phyloP scores from a whole-genome alignment of 305 asterid genomes.

The Galium porrigens region DNA sequence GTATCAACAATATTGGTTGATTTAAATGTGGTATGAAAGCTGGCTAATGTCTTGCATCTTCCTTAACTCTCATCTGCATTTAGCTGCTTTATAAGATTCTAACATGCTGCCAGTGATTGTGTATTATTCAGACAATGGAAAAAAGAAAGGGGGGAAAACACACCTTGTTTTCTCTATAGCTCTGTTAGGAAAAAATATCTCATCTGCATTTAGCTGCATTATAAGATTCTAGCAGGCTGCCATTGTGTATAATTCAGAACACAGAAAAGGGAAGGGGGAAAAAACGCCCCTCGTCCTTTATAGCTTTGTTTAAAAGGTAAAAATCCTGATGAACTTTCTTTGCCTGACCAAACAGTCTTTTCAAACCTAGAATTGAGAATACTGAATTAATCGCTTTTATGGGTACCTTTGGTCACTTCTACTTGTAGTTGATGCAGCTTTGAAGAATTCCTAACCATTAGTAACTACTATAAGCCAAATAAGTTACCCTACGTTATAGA shows the following conservation, averaged over 20 bases:
- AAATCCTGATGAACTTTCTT: background rate
- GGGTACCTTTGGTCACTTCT: background rate
- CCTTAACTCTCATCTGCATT: background rate
- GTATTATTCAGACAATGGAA: too few species aligned
- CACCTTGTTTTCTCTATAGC: too few species aligned
- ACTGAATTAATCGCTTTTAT: background rate
- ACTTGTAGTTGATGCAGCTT: background rate
- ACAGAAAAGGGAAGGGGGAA: too few species aligned
- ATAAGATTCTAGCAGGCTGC: background rate
- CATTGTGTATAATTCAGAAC: background rate
- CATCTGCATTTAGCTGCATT: background rate
- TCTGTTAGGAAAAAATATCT: background rate
- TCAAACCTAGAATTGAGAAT: background rate
- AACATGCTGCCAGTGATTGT: background rate
- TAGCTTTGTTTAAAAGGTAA: background rate
- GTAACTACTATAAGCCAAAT: background rate
- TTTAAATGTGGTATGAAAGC: background rate
- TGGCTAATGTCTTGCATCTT: background rate
- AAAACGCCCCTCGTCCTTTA: background rate
- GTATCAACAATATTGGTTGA: slow-evolving; percentile 1
- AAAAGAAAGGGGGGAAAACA: too few species aligned
- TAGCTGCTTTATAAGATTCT: background rate
- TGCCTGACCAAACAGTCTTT: background rate
- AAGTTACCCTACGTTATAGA: background rate
- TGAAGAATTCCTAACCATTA: background rate